Base-by-base conservation (phyloP, 352 stramenopile genomes). In the Globisporangium iwayamae region DNA sequence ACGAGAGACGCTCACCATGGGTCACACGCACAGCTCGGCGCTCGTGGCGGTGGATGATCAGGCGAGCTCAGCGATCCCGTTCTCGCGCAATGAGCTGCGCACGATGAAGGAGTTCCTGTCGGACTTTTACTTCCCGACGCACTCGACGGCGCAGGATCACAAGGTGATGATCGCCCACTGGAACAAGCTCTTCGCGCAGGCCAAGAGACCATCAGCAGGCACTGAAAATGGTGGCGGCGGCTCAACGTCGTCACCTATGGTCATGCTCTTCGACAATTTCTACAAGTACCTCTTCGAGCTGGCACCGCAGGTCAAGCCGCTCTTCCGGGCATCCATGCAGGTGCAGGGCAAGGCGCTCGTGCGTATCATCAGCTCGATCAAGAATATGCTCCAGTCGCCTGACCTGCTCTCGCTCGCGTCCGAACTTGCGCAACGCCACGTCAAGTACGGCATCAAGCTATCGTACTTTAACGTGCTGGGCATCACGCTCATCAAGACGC, bases 261-360 rank as follows among this genome's bases (percentile, higher is more conserved):
- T 79, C 25, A 43, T 65, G 51, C 67, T 79, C 28, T 82, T 79
- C 38, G 71, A 82, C 56, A 69, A 68, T 32, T 81, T 81, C 47
- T 79, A 81, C 70, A 69, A 71, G 47, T 63, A 71, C 47, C 48
- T 81, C 20, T 81, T 79, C 46, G 68, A 73, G 43, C 60, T 74
- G 28, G 71, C 65, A 3, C 69, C 74, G 4, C 65, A 74, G 25
- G 69, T 78, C 61, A 77, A 73, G 54, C 69, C 71, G n/a, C 62
- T 82, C 16, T 82, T 82, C 50, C 68, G 67, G 1, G 73, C 66
- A 18, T 77, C 69, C 30, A 82, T 79, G 62, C 69, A 75, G 39
- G 64, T 77, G 5, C 74, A 82, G 51, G 71, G 74, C 47, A 74
- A 75, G 46, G 69, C 69, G 39, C 69, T 82, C 47, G 63, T 82